Conservation (phyloP, 331 rosid species). For the Rosa hybrid region DNA sequence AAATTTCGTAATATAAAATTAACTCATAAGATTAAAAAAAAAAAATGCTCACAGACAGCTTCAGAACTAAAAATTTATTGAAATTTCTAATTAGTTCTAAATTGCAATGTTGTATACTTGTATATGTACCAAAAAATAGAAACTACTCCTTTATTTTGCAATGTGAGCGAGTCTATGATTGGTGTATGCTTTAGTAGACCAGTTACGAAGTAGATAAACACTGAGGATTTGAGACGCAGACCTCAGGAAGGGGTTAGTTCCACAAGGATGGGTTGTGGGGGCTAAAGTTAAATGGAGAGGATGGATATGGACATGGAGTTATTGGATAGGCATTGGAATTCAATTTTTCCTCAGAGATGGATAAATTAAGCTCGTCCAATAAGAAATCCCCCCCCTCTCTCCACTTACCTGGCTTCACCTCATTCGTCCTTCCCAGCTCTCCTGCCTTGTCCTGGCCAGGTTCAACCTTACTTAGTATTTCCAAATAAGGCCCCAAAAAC, state of each 20-base stretch:
- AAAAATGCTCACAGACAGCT: too few species aligned
- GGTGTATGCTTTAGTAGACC: conserved; percentile 26
- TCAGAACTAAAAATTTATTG: too few species aligned
- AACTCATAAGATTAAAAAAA: too few species aligned
- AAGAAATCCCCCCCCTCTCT: conserved; percentile 37
- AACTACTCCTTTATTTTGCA: background rate
- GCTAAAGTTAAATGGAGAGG: conserved; percentile 37
- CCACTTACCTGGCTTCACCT: conserved; percentile 49
- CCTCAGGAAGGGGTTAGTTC: conserved; percentile 26
- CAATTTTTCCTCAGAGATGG: background rate
- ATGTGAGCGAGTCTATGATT: background rate
- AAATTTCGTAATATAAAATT: too few species aligned
- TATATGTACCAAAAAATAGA: background rate
- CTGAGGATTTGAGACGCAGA: background rate
- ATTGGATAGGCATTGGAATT: conserved; percentile 52
- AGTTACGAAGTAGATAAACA: conserved; percentile 39
- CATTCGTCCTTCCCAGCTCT: conserved; percentile 43
- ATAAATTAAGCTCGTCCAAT: conserved; percentile 47
- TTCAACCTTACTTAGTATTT: conserved; percentile 45
- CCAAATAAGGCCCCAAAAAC: background rate
- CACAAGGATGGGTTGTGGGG: conserved; percentile 89
- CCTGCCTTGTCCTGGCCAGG: conserved; percentile 53
- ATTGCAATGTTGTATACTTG: too few species aligned
- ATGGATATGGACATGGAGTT: conserved; percentile 8
- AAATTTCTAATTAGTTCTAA: background rate